Conservation (phyloP, 768 basidiomycete genomes). For the Auricularia cornea region DNA sequence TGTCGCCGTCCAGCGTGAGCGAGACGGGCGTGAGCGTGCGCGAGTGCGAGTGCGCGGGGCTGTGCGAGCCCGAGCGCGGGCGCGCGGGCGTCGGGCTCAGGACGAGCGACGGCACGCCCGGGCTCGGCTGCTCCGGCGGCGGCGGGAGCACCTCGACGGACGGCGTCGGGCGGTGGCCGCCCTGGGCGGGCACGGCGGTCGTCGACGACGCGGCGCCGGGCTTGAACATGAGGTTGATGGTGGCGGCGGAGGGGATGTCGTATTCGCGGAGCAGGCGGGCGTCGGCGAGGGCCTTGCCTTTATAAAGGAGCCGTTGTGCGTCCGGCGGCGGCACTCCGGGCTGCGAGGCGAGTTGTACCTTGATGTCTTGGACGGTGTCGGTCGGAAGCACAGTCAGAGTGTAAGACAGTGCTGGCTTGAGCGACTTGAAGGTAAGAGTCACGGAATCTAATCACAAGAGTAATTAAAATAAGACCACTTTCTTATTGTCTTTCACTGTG, state of each 20-base stretch:
- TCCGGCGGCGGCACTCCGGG: constrained; percentile 68
- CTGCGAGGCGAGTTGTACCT: constrained; percentile 59
- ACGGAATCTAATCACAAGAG: constrained; percentile 33
- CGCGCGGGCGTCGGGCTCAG: constrained; percentile 17
- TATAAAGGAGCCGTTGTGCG: constrained; percentile 78
- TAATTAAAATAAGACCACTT: constrained; percentile 4
- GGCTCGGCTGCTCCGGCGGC: constrained; percentile 15
- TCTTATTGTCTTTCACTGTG: constrained; percentile 1
- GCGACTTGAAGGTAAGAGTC: constrained; percentile 78
- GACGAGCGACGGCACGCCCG: constrained; percentile 16
- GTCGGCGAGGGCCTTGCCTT: constrained; percentile 91
- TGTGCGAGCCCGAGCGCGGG: constrained; percentile 46
- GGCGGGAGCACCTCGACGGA: constrained; percentile 11
- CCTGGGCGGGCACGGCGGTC: constrained; percentile 4
- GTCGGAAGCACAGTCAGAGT: constrained; percentile 64
- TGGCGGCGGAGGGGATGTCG: constrained; percentile 68
- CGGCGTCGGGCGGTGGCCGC: constrained; percentile 5
- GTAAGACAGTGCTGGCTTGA: constrained; percentile 77
- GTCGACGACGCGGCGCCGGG: constrained; percentile 54
- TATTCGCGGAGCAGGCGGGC: constrained; percentile 87
- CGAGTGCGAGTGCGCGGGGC: constrained; percentile 71
- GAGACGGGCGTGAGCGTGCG: constrained; percentile 59
- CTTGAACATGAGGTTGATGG: constrained; percentile 82
- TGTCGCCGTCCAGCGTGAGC: constrained; percentile 63
- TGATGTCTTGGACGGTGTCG: constrained; percentile 78